These are phyloP conservation scores for Fusarium sp. DNA, from an alignment of 2,329 filamentous ascomycete species.

Conservation along the genomic window DNA sequence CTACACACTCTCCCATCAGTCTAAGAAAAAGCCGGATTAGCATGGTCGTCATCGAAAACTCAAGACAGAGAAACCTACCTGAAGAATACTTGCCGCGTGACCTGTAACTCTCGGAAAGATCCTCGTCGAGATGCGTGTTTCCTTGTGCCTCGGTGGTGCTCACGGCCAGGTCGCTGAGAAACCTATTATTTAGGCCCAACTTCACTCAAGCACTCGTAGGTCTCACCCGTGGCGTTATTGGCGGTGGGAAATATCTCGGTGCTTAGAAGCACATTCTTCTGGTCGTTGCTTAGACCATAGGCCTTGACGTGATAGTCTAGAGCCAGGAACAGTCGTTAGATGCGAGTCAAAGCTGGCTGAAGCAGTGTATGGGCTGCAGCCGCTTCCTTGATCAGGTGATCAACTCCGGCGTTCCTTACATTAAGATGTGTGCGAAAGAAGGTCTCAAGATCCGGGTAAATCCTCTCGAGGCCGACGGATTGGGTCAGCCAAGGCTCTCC, in stretches of 20 bases:
- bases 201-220: constrained; percentile 1
- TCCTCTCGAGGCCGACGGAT: not conserved
- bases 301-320: not conserved
- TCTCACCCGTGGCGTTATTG: not conserved
- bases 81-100: not conserved
- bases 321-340: not conserved
- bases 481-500: constrained; percentile 8
- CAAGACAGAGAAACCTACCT: not conserved
- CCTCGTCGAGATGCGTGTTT: not conserved
- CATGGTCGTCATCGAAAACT: not conserved
- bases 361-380: not conserved
- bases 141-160: constrained; percentile 1
- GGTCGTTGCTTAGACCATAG: not conserved
- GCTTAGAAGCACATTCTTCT: not conserved
- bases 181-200: not conserved
- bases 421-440: not conserved
- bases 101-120: constrained; percentile 1
- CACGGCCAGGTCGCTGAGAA: not conserved
- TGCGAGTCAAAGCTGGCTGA: not conserved
- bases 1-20: not conserved
- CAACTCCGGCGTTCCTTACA: not conserved
- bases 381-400: constrained; percentile 8
- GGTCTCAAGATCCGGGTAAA: constrained; percentile 9
- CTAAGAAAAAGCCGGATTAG: not conserved
- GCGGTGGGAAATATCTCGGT: constrained; percentile 2